phyloP scores from a whole-genome alignment of 352 stramenopile species.

The Paralagenidium karlingii region DNA sequence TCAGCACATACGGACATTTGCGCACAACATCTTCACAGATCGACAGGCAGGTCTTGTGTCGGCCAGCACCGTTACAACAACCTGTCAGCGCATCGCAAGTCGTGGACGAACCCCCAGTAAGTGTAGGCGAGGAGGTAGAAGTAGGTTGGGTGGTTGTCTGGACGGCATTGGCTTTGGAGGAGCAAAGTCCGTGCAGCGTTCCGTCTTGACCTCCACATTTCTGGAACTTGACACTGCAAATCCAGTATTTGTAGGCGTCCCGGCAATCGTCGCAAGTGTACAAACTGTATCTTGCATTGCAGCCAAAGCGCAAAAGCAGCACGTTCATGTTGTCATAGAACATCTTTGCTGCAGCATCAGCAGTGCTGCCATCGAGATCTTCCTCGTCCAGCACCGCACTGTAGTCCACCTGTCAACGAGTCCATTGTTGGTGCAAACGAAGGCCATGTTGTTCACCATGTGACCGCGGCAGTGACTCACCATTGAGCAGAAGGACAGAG shows the following conservation, averaged over 20 bases:
- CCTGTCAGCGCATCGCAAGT: background rate
- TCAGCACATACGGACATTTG: slow-evolving; percentile 77
- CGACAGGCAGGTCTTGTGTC: slow-evolving; percentile 56
- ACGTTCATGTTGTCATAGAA: slow-evolving; percentile 78
- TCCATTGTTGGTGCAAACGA: background rate
- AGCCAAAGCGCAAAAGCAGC: slow-evolving; percentile 70
- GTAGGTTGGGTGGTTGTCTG: slow-evolving; percentile 5
- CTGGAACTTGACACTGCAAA: slow-evolving; percentile 79
- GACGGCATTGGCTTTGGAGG: background rate
- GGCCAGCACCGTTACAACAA: background rate
- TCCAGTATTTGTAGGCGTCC: slow-evolving; percentile 84
- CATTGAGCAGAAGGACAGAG: slow-evolving; percentile 73
- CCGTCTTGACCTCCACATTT: slow-evolving; percentile 19
- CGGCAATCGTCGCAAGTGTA: slow-evolving; percentile 74
- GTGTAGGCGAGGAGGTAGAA: background rate
- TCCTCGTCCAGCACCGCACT: slow-evolving; percentile 45
- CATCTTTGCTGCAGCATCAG: slow-evolving; percentile 45
- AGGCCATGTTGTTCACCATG: background rate
- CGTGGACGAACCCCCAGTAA: background rate
- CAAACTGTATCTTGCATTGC: slow-evolving; percentile 64
- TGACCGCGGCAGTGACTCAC: too few species aligned
- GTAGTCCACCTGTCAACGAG: slow-evolving; percentile 55
- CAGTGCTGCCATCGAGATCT: slow-evolving; percentile 25
- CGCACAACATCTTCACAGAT: slow-evolving; percentile 77
- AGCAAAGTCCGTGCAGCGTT: background rate